Evolutionary conservation across 129 eudicot species (phyloP), one percentile per base, ranked within the genome.

Genomic region (Flaveria sonorensis): DNA sequence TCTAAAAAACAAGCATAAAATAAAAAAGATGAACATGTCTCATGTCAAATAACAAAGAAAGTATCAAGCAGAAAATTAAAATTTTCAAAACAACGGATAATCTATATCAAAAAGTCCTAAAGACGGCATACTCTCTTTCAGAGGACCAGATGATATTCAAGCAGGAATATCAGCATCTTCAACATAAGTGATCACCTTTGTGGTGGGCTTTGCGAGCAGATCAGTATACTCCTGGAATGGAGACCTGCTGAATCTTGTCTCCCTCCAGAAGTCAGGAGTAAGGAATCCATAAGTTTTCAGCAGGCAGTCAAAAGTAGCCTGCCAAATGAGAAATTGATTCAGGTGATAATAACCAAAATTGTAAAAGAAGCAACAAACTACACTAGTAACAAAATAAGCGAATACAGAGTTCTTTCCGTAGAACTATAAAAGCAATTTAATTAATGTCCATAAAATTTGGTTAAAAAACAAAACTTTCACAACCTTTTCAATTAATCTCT

Each of bases 201-300:
- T 74, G 62, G 83, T 83, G 68, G 90, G 90, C 81, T 83, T 86
- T 3, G 93, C 86, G 19, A 88, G 79, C 60, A 88, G 11, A 77
- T 86, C 90, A 2, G 90, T 86, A 48, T 86, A 79, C 76, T 88
- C 93, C 76, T 88, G 93, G 85, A 16, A 88, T 16, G 93, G 93
- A 53, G 90, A 88, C 65, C 82, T 84, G 1, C 83, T 68, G 88
- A 88, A 88, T 11, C 93, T 74, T 3, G 93, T 86, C 88, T 88
- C 93, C 52, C 63, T 88, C 92, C 92, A 88, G 81, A 88, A 86
- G 77, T 88, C 92, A 0, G 92, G 92, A 8, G 93, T 88, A 9
- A 88, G 79, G 70, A 88, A 88, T 0, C 92, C 92, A 64, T 88
- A 88, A 3, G 92, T 88, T 83, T 88, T 86, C 83, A 88, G n/a